Evolutionary conservation across 768 basidiomycete genomes (phyloP).

Genomic region (Lanmaoa pseudosensibilis): DNA sequence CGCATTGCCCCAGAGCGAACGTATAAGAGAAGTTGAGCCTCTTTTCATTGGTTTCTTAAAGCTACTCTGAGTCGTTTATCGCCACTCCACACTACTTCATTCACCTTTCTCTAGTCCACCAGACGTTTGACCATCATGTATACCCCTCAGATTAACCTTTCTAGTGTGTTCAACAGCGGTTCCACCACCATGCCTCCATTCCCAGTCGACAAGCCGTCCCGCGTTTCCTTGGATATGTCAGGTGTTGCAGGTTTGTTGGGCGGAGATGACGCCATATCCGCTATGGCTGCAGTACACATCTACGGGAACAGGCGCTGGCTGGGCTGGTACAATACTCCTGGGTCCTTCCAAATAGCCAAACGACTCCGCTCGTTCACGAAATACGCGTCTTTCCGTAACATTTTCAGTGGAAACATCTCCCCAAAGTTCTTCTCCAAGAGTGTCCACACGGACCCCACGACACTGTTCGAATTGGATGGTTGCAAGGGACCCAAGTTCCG

Average conservation of each 20-base stretch:
- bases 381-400: slow-evolving; percentile 4
- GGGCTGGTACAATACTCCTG: slow-evolving; percentile 38
- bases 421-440: slow-evolving; percentile 13
- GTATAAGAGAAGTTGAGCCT: not conserved
- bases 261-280: slow-evolving; percentile 33
- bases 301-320: slow-evolving; percentile 26
- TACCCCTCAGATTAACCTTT: not conserved
- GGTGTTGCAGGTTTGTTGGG: slow-evolving; percentile 31
- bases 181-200: not conserved
- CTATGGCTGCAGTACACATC: slow-evolving; percentile 31
- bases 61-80: not conserved
- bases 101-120: not conserved
- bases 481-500: slow-evolving; percentile 62
- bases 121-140: not conserved
- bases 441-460: slow-evolving; percentile 19
- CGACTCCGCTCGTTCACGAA: slow-evolving; percentile 21
- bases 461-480: slow-evolving; percentile 16
- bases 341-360: slow-evolving; percentile 29
- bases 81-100: not conserved
- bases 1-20: not conserved
- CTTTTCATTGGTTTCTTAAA: not conserved
- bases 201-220: slow-evolving; percentile 1
- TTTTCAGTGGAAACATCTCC: not conserved
- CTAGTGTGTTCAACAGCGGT: not conserved
- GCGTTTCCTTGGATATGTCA: slow-evolving; percentile 20